Evolutionary conservation across 768 basidiomycete genomes (phyloP).

Genomic region (Psilocybe subaeruginosa): DNA sequence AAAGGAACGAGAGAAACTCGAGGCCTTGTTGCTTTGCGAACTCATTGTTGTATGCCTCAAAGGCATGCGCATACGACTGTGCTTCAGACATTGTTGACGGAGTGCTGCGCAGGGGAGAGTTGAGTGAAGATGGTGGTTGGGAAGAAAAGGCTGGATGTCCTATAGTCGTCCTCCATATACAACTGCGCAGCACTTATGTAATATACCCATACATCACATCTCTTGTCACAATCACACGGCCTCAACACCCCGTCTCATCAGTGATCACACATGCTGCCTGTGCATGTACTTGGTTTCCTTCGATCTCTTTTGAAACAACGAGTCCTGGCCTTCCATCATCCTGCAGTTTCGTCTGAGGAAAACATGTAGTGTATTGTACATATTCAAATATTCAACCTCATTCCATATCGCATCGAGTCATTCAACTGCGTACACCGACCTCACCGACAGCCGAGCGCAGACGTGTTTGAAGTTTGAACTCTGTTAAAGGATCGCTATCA

Average conservation of each 20-base stretch:
- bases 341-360: too few species aligned
- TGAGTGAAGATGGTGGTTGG: constrained; percentile 33
- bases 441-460: background rate
- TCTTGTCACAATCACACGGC: constrained; percentile 13
- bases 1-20: constrained; percentile 72
- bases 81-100: constrained; percentile 36
- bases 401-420: too few species aligned
- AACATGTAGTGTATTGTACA: too few species aligned
- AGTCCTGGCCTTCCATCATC: background rate
- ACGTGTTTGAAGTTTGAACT: background rate
- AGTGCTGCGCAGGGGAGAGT: constrained; percentile 30
- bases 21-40: constrained; percentile 46
- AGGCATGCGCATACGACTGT: constrained; percentile 32
- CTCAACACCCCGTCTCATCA: constrained; percentile 11
- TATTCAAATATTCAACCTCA: too few species aligned
- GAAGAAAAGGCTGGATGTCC: constrained; percentile 24
- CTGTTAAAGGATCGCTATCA: constrained; percentile 10
- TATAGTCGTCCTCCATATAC: constrained; percentile 28
- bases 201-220: constrained; percentile 14
- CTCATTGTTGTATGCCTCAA: constrained; percentile 37
- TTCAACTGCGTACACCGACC: background rate
- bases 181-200: constrained; percentile 37
- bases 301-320: background rate
- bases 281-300: background rate
- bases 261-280: constrained; percentile 4